Evolutionary conservation across 2,329 filamentous ascomycete species (phyloP).

Genomic region (Fusarium sp.): DNA sequence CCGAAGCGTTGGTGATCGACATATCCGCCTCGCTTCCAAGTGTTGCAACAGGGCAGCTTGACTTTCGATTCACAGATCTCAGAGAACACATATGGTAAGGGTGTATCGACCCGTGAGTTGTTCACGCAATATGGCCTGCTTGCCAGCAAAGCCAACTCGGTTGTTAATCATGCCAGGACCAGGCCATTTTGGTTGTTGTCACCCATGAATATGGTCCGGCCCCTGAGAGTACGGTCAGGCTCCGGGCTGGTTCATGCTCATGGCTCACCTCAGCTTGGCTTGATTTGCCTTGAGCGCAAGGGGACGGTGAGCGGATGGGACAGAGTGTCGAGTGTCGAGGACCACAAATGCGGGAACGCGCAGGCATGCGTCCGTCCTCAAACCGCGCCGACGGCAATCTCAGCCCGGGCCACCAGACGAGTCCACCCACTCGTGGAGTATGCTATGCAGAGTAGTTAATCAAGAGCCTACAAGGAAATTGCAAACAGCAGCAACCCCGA

Average conservation of each 20-base stretch:
- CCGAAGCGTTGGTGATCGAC: constrained; percentile 35
- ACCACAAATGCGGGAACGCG: constrained; percentile 35
- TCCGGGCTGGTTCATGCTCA: constrained; percentile 13
- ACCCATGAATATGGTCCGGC: constrained; percentile 3
- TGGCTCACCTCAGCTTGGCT: constrained; percentile 21
- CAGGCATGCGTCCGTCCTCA: constrained; percentile 36
- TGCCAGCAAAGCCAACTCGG: constrained; percentile 10
- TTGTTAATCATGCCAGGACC: constrained; percentile 15
- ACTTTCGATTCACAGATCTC: neutral
- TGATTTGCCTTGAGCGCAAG: constrained; percentile 23
- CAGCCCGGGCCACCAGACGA: constrained; percentile 37
- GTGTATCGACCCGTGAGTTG: constrained; percentile 11
- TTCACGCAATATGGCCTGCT: constrained; percentile 17
- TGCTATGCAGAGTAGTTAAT: constrained; percentile 20
- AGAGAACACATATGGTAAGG: constrained; percentile 1
- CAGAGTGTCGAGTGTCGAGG: constrained; percentile 30
- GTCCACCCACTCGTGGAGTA: constrained; percentile 23
- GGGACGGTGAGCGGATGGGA: constrained; percentile 41
- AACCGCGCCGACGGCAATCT: constrained; percentile 43
- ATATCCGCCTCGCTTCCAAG: constrained; percentile 28
- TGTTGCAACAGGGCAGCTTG: constrained; percentile 13
- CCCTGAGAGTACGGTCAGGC: constrained; percentile 17
- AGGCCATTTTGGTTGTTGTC: constrained; percentile 24
- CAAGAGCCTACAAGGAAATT: constrained; percentile 35
- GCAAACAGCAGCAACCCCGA: constrained; percentile 11